Evolutionary conservation across 2,329 filamentous ascomycete genomes (phyloP).

Genomic region (Boeremia lycopersici): DNA sequence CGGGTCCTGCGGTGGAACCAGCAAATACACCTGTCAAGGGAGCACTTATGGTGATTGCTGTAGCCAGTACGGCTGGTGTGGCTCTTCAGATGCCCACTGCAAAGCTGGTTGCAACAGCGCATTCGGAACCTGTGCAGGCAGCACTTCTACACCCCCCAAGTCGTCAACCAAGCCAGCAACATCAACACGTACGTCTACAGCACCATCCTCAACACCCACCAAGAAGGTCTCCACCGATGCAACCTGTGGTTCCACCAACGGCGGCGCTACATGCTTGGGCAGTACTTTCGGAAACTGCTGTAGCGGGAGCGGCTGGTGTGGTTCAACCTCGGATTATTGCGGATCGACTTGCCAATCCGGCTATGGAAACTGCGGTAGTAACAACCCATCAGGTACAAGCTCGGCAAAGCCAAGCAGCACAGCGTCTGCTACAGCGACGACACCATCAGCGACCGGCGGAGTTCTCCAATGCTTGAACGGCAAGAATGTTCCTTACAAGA

Average conservation of each 20-base stretch:
- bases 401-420: constrained; percentile 17
- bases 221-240: constrained; percentile 48
- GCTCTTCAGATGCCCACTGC: constrained; percentile 38
- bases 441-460: constrained; percentile 19
- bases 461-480: constrained; percentile 38
- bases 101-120: constrained; percentile 37
- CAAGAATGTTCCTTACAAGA: constrained; percentile 43
- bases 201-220: constrained; percentile 28
- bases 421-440: constrained; percentile 20
- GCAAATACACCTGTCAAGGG: constrained; percentile 52
- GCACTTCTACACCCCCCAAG: constrained; percentile 16
- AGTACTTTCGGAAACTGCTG: constrained; percentile 46
- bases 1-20: constrained; percentile 50
- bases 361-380: constrained; percentile 39
- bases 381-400: constrained; percentile 18
- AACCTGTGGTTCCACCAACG: constrained; percentile 49
- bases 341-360: constrained; percentile 39
- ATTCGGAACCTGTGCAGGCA: constrained; percentile 38
- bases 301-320: constrained; percentile 52
- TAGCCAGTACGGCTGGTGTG: constrained; percentile 51
- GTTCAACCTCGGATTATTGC: constrained; percentile 44
- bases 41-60: constrained; percentile 54
- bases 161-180: constrained; percentile 16
- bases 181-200: constrained; percentile 19
- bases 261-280: constrained; percentile 30